phyloP scores from a whole-genome alignment of 306 rosid genomes.

The Sicyos baderoa region DNA sequence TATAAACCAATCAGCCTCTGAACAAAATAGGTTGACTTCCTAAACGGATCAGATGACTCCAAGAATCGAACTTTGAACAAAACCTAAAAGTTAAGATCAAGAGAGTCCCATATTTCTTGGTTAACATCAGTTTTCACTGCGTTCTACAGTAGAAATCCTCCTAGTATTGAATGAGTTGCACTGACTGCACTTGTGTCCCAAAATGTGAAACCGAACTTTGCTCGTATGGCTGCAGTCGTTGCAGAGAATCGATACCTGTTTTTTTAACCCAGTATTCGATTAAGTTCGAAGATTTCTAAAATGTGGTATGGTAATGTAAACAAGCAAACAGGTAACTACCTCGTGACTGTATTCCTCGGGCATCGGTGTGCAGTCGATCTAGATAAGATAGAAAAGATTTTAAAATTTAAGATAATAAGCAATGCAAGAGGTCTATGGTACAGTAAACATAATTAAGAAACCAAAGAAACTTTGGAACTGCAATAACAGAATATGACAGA shows the following conservation, averaged over 20 bases:
- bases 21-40: constrained; percentile 8
- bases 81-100: not conserved
- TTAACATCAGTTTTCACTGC: constrained; percentile 17
- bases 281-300: constrained; percentile 5
- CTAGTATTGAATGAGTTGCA: constrained; percentile 65
- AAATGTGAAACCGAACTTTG: constrained; percentile 42
- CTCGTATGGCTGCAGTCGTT: constrained; percentile 52
- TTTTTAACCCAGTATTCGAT: constrained; percentile 3
- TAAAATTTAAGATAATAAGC: constrained; percentile 10
- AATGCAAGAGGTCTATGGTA: too few species aligned
- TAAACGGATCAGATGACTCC: constrained; percentile 6
- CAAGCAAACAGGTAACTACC: constrained; percentile 33
- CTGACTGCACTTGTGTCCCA: constrained; percentile 50
- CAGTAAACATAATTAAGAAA: too few species aligned
- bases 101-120: not conserved
- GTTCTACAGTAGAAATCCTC: constrained; percentile 35
- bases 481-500: not conserved
- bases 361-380: constrained; percentile 37
- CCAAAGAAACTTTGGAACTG: too few species aligned
- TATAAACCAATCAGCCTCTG: constrained; percentile 10
- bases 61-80: not conserved
- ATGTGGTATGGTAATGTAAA: not conserved
- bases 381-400: constrained; percentile 15
- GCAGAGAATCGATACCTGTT: constrained; percentile 64
- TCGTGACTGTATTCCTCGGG: constrained; percentile 42